Evolutionary conservation across 148 eudicot genomes (phyloP), one percentile per base, ranked within the genome.

Genomic region (Nyssa sinensis): DNA sequence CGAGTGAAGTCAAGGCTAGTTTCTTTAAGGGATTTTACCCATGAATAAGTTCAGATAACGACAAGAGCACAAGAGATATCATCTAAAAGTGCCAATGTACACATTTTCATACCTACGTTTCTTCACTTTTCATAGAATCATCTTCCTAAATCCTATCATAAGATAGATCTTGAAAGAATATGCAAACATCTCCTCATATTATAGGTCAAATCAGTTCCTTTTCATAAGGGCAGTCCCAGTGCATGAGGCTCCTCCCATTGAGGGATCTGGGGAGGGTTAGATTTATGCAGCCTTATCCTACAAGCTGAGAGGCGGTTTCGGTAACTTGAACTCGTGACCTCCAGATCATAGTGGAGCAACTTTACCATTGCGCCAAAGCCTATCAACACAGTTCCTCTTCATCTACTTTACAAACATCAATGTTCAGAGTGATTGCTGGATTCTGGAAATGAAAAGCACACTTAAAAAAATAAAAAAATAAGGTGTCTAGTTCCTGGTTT

Each of bases 21-120:
- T 14, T 24, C 44, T 70, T 47, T 13, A 19, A 21, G 23, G 44
- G 7, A 41, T 64, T 64, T 31, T 31, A 62, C 2, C 53, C 6
- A 66, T 9, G 62, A 70, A 57, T 47, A 29, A 51, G 24, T 23
- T 51, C 61, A 33, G 53, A 59, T 33, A 60, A 53, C 65, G 59
- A 71, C 13, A 23, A 59, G 9, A n/a, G 62, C 21, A 23, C 29
- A 69, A 70, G 44, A 24, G 34, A 70, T 30, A 70, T 70, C 13
- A 49, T 30, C 25, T 19, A 69, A 69, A 21, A 21, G 16, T 44
- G 49, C 12, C 49, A 71, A 33, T 19, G 8, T 16, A 57, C 63
- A 23, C 31, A 24, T 32, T 14, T 55, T 11, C 47, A 55, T 55
- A 24, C 47, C 27, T 44, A 21, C 17, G 21, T 21, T 13, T n/a